Evolutionary conservation across 1,284 basidiomycete species (phyloP), one percentile per base, ranked within the genome.

Genomic region (Prillingera fragicola): DNA sequence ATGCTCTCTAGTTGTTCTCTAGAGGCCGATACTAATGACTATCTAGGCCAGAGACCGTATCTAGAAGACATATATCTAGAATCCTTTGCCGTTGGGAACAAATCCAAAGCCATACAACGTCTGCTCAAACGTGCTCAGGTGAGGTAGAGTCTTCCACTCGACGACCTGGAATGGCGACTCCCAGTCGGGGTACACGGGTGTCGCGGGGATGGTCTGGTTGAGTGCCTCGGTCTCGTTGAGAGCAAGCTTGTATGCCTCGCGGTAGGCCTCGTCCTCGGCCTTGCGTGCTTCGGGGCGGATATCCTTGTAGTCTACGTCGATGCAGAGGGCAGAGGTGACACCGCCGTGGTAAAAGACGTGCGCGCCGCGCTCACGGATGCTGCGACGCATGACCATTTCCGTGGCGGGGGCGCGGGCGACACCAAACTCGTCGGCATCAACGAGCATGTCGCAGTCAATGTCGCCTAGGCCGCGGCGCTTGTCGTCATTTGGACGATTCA

Each of bases 381-480:
- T 69, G n/a, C 70, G 52, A 18, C 69, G 48, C 48, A 60, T 57
- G 28, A 71, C 56, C 39, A 61, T 60, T 38, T 62, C 63, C 19
- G 53, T 52, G 0, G 67, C 70, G 7, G 57, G 57, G 0, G 62
- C 56, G 15, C 70, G 59, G 1, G 71, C 69, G 24, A 47, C 33
- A 2, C 72, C 72, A 12, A 61, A 48, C 37, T 71, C 68, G 35
- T 70, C 69, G 14, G 71, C 67, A 50, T 74, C 72, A 4, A 72
- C 71, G n/a, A 74, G 52, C 71, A 73, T 73, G 54, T 74, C 72
- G 37, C 68, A 70, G 46, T 74, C 72, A 7, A 72, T 58, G 43
- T 72, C 70, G 17, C 69, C 67, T 8, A 65, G 43, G 13, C 66
- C 67, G 19, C 54, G 53, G 17, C 48, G 33, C 14, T 55, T 54